These are phyloP conservation scores for Dactylis glomerata DNA, from an alignment of 176 grass and related monocot species.

Conservation along the genomic window DNA sequence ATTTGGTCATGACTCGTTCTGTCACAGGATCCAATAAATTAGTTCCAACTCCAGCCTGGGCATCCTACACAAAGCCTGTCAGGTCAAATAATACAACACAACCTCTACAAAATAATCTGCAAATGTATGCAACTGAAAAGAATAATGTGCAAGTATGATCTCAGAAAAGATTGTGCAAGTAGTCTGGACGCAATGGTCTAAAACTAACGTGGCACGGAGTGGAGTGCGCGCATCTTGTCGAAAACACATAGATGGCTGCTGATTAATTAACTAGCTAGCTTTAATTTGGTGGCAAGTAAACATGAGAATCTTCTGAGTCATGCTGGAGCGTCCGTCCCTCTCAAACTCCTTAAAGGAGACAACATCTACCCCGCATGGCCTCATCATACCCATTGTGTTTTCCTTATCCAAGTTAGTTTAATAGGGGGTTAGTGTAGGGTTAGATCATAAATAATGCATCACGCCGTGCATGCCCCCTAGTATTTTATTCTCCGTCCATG, in stretches of 20 bases:
- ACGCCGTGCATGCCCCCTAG: constrained; percentile 35
- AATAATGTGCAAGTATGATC: not conserved
- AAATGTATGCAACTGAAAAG: not conserved
- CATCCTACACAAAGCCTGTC: constrained; percentile 7
- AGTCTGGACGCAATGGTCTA: not conserved
- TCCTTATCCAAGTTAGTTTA: constrained; percentile 26
- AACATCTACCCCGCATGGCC: constrained; percentile 38
- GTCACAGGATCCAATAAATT: constrained; percentile 5
- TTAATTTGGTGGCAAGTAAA: constrained; percentile 23
- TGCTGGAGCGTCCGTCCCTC: constrained; percentile 33
- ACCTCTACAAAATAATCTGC: constrained; percentile 23
- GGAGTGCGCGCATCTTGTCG: constrained; percentile 34
- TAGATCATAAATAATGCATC: constrained; percentile 49
- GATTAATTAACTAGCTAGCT: not conserved
- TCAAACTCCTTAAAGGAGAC: constrained; percentile 65
- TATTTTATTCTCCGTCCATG: constrained; percentile 19
- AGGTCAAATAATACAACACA: constrained; percentile 43
- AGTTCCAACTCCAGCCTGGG: constrained; percentile 33
- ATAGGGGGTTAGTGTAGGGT: constrained; percentile 23
- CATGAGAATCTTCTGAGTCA: constrained; percentile 33
- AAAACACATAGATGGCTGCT: constrained; percentile 12
- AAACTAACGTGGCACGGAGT: constrained; percentile 33
- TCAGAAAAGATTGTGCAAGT: constrained; percentile 13
- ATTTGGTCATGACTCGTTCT: constrained; percentile 25
- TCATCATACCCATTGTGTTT: not conserved